phyloP scores from a whole-genome alignment of 306 rosid species.

The Dalbergia oliveri region DNA sequence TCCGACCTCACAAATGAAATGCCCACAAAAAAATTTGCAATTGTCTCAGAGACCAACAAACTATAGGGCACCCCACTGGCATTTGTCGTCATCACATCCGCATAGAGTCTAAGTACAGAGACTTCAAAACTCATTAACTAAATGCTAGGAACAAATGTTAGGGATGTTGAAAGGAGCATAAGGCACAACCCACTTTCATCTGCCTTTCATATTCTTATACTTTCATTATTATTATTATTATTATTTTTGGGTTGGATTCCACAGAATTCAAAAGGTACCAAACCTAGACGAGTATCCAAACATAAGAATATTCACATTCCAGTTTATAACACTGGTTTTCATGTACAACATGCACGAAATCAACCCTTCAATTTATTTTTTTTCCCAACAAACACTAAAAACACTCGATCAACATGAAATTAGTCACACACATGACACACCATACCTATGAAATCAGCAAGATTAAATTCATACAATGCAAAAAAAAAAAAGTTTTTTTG shows the following conservation, averaged over 20 bases:
- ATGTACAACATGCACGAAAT: constrained; percentile 37
- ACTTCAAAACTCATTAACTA: neutral
- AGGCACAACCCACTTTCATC: neutral
- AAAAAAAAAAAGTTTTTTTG: neutral
- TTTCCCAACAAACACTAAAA: constrained; percentile 10
- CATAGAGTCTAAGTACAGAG: neutral
- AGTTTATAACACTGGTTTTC: neutral
- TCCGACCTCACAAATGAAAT: neutral
- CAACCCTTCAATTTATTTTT: constrained; percentile 7
- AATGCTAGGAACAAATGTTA: neutral
- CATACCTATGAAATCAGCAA: neutral
- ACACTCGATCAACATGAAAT: constrained; percentile 34
- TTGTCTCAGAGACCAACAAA: constrained; percentile 9
- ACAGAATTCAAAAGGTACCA: neutral
- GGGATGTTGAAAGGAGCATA: constrained; percentile 9
- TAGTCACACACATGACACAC: neutral
- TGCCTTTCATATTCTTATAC: neutral
- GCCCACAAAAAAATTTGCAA: neutral
- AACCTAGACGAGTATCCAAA: constrained; percentile 25
- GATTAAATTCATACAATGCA: neutral
- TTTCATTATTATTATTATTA: neutral
- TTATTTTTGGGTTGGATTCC: neutral
- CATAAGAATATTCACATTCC: constrained; percentile 41
- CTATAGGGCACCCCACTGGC: neutral
- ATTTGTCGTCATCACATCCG: neutral